Percentiles rank a stretch among this genome's conserved stretches.
These are phyloP conservation scores for Kodamaea fungicola DNA, from an alignment of 1,139 yeast species.

Conservation along the genomic window DNA sequence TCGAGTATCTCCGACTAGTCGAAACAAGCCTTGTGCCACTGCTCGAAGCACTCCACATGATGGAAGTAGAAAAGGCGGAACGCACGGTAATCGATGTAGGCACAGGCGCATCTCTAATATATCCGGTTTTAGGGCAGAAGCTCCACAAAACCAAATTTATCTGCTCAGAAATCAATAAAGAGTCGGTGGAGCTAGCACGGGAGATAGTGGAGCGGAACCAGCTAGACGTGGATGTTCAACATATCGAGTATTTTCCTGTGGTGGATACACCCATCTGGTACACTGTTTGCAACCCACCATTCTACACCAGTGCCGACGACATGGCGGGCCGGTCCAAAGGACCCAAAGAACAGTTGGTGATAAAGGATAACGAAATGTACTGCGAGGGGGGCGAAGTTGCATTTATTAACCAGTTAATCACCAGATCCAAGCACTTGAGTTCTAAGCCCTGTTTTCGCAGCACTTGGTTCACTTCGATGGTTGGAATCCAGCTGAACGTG, in stretches of 20 bases:
- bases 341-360: constrained; percentile 10
- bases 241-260: neutral
- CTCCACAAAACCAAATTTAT: constrained; percentile 9
- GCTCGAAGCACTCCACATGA: constrained; percentile 5
- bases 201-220: constrained; percentile 4
- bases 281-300: constrained; percentile 23
- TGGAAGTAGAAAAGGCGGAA: neutral
- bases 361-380: constrained; percentile 13
- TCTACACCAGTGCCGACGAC: constrained; percentile 13
- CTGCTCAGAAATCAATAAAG: constrained; percentile 16
- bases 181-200: constrained; percentile 12
- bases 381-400: constrained; percentile 18
- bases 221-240: neutral
- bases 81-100: constrained; percentile 19
- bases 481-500: constrained; percentile 16
- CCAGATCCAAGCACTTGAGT: constrained; percentile 10
- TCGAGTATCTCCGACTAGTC: constrained; percentile 16
- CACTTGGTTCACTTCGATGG: constrained; percentile 20
- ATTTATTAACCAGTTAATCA: constrained; percentile 14
- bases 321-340: constrained; percentile 10
- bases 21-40: constrained; percentile 11
- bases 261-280: constrained; percentile 9
- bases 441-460: constrained; percentile 7
- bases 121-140: constrained; percentile 13
- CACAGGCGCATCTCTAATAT: constrained; percentile 21